phyloP scores from a whole-genome alignment of 768 basidiomycete genomes.

The Hemileccinum rubropunctum region DNA sequence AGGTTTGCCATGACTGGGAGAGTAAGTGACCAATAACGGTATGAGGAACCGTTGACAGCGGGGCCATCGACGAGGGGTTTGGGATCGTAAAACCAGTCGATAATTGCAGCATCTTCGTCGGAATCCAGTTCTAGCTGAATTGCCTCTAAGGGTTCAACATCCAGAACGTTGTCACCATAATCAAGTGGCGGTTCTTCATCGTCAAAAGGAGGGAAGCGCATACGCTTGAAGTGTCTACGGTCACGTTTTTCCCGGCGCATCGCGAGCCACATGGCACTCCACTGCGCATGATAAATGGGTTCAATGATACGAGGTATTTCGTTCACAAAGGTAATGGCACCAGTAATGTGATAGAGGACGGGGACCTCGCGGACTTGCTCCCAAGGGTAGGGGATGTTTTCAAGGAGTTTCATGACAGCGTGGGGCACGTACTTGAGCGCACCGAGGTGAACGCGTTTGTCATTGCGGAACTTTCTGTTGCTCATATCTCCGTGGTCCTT shows the following conservation, averaged over 20 bases:
- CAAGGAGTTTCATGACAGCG: conserved; percentile 97
- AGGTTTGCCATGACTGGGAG: conserved; percentile 96
- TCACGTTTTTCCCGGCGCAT: conserved; percentile 99
- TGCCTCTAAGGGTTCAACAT: conserved; percentile 96
- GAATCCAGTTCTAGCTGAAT: conserved; percentile 95
- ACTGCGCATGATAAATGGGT: conserved; percentile 97
- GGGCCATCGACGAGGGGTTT: conserved; percentile 89
- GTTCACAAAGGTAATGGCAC: conserved; percentile 99
- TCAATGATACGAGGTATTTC: conserved; percentile 96
- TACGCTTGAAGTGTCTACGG: conserved; percentile 98
- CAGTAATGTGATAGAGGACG: conserved; percentile 97
- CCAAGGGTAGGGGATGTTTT: conserved; percentile 98
- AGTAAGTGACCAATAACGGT: conserved; percentile 89
- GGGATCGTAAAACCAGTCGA: conserved; percentile 99
- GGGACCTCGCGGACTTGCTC: conserved; percentile 99
- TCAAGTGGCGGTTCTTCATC: conserved; percentile 99
- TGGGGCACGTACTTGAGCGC: conserved; percentile 98
- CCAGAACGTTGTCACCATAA: conserved; percentile 98
- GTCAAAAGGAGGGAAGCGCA: conserved; percentile 99
- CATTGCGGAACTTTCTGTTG: conserved; percentile 97
- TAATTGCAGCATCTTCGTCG: conserved; percentile 86
- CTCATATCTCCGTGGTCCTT: conserved; percentile 99
- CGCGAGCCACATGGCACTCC: conserved; percentile 99
- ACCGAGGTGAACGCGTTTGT: conserved; percentile 98
- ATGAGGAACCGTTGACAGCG: conserved; percentile 90